These are phyloP conservation scores for Santalum album DNA, from an alignment of 164 flowering plant genomes.

Conservation along the genomic window DNA sequence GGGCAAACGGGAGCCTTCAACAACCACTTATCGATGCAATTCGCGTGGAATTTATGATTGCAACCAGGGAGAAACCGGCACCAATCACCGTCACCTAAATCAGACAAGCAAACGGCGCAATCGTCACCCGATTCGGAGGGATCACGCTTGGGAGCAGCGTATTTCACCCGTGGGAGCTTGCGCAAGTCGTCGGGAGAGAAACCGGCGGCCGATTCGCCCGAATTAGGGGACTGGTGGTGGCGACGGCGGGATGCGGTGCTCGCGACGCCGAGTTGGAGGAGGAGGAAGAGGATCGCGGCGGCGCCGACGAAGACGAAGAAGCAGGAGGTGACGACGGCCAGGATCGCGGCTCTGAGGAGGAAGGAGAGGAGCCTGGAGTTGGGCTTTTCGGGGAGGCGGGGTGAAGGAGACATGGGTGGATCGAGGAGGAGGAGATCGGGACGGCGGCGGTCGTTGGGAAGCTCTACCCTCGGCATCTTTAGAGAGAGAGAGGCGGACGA, in stretches of 20 bases:
- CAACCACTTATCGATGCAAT: conserved; percentile 58
- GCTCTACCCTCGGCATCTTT: too few species aligned
- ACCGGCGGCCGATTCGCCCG: background rate
- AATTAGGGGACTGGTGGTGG: background rate
- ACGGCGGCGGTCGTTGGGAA: too few species aligned
- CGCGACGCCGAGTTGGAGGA: conserved; percentile 33
- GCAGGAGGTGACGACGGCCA: conserved; percentile 41
- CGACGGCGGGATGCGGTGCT: conserved; percentile 29
- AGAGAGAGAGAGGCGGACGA: too few species aligned
- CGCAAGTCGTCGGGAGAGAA: conserved; percentile 21
- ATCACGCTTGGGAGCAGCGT: conserved; percentile 3
- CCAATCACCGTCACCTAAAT: conserved; percentile 32
- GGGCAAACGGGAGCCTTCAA: conserved; percentile 50
- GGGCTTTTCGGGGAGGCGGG: conserved; percentile 20
- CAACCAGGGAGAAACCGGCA: conserved; percentile 44
- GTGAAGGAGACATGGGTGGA: background rate
- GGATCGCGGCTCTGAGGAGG: conserved; percentile 41
- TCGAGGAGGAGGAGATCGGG: conserved; percentile 4
- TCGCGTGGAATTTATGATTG: conserved; percentile 50
- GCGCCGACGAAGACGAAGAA: conserved; percentile 57
- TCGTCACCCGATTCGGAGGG: conserved; percentile 7
- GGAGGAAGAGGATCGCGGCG: conserved; percentile 42
- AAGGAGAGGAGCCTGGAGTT: conserved; percentile 38
- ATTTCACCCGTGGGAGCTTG: conserved; percentile 30
- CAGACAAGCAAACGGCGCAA: conserved; percentile 59